phyloP scores from a whole-genome alignment of 2,329 filamentous ascomycete genomes.

The Xylariaceae sp. region DNA sequence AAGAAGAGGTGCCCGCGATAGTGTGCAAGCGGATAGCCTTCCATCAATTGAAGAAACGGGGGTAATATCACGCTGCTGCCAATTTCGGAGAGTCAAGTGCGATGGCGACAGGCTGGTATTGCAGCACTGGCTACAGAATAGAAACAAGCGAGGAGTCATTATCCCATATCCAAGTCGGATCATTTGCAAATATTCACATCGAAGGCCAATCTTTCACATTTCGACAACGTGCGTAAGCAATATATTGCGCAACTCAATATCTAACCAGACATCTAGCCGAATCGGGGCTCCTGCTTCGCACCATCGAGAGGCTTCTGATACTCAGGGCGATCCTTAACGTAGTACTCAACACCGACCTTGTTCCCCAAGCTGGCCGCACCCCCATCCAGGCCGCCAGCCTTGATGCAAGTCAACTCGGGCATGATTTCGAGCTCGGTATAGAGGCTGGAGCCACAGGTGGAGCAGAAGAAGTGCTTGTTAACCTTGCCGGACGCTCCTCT shows the following conservation, averaged over 20 bases:
- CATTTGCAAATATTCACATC: too few relatives aligned
- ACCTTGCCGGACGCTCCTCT: constrained; percentile 8
- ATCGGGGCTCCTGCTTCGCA: constrained; percentile 8
- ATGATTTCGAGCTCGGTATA: constrained; percentile 15
- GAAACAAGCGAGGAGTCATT: too few relatives aligned
- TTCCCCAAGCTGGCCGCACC: constrained; percentile 10
- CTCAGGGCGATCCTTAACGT: constrained; percentile 9
- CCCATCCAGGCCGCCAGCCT: constrained; percentile 7
- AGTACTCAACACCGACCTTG: constrained; percentile 8
- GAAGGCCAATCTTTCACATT: background rate
- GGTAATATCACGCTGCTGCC: too few relatives aligned
- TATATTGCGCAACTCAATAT: background rate
- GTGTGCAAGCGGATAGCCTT: too few relatives aligned
- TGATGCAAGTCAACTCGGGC: constrained; percentile 11
- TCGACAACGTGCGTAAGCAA: background rate
- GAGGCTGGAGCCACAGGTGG: constrained; percentile 9
- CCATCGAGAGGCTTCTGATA: constrained; percentile 7
- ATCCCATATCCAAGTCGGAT: too few relatives aligned
- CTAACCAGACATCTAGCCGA: background rate
- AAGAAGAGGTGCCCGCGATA: too few relatives aligned
- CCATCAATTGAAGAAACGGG: too few relatives aligned
- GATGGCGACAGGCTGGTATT: too few relatives aligned
- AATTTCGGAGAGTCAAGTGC: too few relatives aligned
- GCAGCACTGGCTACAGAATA: too few relatives aligned
- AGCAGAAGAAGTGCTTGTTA: constrained; percentile 15